Conservation (phyloP, 106 monocot species). For the Cymbidium sinense region DNA sequence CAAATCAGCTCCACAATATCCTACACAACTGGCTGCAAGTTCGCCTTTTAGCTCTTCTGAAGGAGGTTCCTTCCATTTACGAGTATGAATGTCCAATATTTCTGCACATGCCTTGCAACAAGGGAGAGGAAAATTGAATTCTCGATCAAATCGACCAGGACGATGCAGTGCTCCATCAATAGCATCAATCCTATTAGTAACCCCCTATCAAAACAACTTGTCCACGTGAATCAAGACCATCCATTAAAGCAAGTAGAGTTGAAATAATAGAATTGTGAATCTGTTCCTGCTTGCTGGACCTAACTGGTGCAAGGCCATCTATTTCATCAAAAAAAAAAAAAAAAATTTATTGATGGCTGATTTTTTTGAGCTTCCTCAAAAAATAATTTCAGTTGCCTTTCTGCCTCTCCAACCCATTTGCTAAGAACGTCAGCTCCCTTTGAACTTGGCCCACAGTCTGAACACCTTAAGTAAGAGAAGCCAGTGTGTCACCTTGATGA, state of each 20-base stretch:
- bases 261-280: conserved; percentile 99
- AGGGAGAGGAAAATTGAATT: conserved; percentile 88
- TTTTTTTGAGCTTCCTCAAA: conserved; percentile 96
- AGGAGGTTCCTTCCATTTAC: conserved; percentile 95
- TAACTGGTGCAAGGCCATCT: conserved; percentile 94
- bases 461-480: conserved; percentile 47
- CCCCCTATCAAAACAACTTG: conserved; percentile 95
- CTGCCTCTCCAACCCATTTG: too few species aligned
- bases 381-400: too few species aligned
- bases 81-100: conserved; percentile 85
- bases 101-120: conserved; percentile 85
- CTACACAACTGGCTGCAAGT: conserved; percentile 96
- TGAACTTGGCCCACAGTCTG: conserved; percentile 98
- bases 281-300: conserved; percentile 98
- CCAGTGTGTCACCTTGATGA: conserved; percentile 66
- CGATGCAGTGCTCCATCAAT: conserved; percentile 95
- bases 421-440: conserved; percentile 99
- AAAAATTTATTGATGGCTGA: conserved; percentile 98
- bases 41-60: conserved; percentile 77
- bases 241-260: too few species aligned
- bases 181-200: conserved; percentile 95
- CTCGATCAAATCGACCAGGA: conserved; percentile 97
- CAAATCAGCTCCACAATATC: conserved; percentile 99
- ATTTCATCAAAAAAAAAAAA: too few species aligned
- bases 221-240: too few species aligned